Base-by-base conservation (phyloP, 331 rosid species). In the Dryas integrifolia region DNA sequence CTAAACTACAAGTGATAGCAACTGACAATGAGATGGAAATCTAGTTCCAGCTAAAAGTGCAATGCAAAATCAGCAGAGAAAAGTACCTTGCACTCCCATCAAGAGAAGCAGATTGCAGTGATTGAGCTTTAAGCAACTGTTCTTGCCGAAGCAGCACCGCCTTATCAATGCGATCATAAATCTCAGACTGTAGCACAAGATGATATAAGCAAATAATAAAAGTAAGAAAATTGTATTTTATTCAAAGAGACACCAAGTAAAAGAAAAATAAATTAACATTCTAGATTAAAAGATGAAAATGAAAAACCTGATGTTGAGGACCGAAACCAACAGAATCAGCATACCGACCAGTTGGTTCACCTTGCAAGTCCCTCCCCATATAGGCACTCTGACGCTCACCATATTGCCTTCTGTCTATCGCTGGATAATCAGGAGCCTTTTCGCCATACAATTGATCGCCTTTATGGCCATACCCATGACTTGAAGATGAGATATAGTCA, bases 111-210 rank as follows among this genome's bases (percentile, higher is more conserved):
- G 96, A 85, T 72, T 94, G 97, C 63, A 91, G 83, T 38, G 97
- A 85, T 62, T 89, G 97, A 69, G 88, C 77, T 81, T 92, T 92
- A 81, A 95, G 85, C 88, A 95, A 82, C 73, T 92, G 97, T 77
- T 95, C 99, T 87, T 88, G 99, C 67, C 97, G 92, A 79, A 89
- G 96, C 86, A 95, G 72, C 73, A 87, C 72, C 38, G 89, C 88
- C 89, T 88, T 92, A 81, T 95, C 96, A 73, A 89, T 82, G 79
- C 93, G 92, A 43, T 95, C 97, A 85, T 91, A 95, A 47, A 92
- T 83, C 55, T 95, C 96, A 15, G 85, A 65, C 87, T 95, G 90
- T 79, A 72, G 76, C 71, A 45, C 11, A 21, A 81, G 15, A 79
- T 40, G 76, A 49, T 48, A 44, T 56, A 53, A 58, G 60, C 57